Base-by-base conservation (phyloP, 352 stramenopile species). In the Pythium coloratum region DNA sequence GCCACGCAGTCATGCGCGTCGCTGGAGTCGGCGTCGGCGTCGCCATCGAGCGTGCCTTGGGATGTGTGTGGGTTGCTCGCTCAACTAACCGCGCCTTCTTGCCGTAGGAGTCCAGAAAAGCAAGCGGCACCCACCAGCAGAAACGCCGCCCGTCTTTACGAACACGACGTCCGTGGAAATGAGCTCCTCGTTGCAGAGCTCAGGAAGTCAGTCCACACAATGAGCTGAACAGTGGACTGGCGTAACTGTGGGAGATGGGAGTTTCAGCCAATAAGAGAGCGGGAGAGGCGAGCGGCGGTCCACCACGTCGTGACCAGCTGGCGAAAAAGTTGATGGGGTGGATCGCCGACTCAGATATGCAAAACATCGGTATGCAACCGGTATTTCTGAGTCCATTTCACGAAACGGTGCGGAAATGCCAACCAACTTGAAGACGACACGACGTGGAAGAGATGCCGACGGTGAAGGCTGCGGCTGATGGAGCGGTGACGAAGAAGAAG, bases 401-500 rank as follows among this genome's bases (percentile, higher is more conserved):
- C 14, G 51, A 66, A 58, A 53, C 50, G 50, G 36, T 16, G 34
- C 38, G 47, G 46, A 55, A 30, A 30, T 30, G 28, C 28, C 28
- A 44, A 36, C 9, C 61, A 67, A 55, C 33, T 60, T 67, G 64
- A 64, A 64, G 62, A 14, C 20, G 54, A 2, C 28, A 30, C 28
- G 28, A 42, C 61, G 38, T 40, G 16, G 2, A 10, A 3, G n/a
- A 59, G 7, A 60, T 61, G 57, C 56, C 55, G 36, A 60, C 47
- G 36, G 38, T 9, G 30, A 71, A 62, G 51, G 36, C 1, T 28
- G 26, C 53, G 32, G 57, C 40, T 8, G 47, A 30, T 24, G 62
- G 34, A 24, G 33, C n/a, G 36, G 50, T 50, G 40, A 30, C 61
- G 50, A 73, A 73, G 67, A 67, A 67, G 62, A 73, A 73, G 36